Base-by-base conservation (phyloP, 257 asterid genomes). In the Capsicum baccatum region DNA sequence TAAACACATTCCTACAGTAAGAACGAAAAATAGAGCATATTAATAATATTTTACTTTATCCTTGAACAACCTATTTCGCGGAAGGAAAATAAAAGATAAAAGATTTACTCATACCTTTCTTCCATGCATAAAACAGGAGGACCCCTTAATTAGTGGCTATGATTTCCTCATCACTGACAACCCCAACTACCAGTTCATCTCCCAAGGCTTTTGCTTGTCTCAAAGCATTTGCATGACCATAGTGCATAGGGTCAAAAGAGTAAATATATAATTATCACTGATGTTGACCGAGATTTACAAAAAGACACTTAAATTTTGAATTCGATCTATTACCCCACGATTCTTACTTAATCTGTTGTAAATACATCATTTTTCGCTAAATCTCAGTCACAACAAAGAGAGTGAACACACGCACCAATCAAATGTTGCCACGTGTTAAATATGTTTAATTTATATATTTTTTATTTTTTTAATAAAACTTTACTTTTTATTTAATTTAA, bases 151-250 rank as follows among this genome's bases (percentile, higher is more conserved):
- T 96, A 82, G 93, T 91, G 42, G 95, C 91, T 64, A 92, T 80
- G 60, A 96, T 96, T 91, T 96, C 97, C 86, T 96, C 98, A 90
- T 96, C 99, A 88, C 98, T 94, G 59, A 94, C 96, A 84, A 96
- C 95, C 80, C 98, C 98, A 80, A 96, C 98, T 57, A 96, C 91
- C 90, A 96, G 87, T 88, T 92, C 97, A 90, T 96, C 98, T 55
- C 98, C 98, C 88, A 94, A 83, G 3, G 92, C 95, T 89, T 93
- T 96, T 3, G 99, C 98, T 90, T 96, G 99, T 85, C 98, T 92
- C 90, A 96, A 83, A n/a, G 98, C 98, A 84, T 94, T 94, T 48
- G 99, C 99, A 84, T 96, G 99, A 84, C 99, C 98, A 83, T 96
- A 94, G 87, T 96, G 99, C 99, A 96, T 96, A 39, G 94, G 92